A percentile compares a stretch with the other conserved stretches of the same genome.
phyloP scores from a whole-genome alignment of 1,284 basidiomycete species.

The Coniferiporia sulphurascens region DNA sequence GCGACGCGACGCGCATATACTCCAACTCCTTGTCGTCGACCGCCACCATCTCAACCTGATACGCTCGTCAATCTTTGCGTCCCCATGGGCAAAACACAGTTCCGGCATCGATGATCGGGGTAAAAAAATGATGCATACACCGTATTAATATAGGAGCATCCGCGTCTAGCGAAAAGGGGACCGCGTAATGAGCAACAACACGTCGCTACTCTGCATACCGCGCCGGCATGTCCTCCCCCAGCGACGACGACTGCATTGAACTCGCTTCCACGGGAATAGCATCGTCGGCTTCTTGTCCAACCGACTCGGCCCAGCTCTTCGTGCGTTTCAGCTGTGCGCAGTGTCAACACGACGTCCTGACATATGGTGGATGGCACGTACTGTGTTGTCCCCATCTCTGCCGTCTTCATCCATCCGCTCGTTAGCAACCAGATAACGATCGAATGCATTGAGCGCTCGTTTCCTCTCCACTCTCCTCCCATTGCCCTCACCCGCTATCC shows the following conservation, averaged over 20 bases:
- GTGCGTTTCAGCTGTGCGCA: conserved; percentile 11
- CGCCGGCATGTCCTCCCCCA: background rate
- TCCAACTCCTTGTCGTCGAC: no score
- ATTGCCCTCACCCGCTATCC: conserved; percentile 40
- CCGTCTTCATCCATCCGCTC: conserved; percentile 38
- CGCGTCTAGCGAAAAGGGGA: no score
- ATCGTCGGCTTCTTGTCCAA: conserved; percentile 7
- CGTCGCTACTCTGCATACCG: background rate
- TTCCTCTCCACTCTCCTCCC: conserved; percentile 43
- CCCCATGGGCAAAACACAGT: no score
- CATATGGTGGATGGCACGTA: conserved; percentile 27
- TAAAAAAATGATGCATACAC: no score
- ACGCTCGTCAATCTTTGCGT: no score
- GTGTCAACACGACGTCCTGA: conserved; percentile 21
- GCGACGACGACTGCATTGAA: conserved; percentile 10
- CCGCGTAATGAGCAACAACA: background rate
- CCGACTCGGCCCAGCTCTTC: conserved; percentile 19
- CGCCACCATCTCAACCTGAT: no score
- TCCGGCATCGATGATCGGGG: no score
- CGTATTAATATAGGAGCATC: no score
- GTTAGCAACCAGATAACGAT: conserved; percentile 36
- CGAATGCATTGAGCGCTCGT: conserved; percentile 37
- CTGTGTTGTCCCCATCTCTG: conserved; percentile 22
- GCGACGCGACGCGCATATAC: background rate
- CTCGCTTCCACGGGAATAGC: conserved; percentile 7